Base-by-base conservation (phyloP, 108 stramenopile species). In the Stephanodiscus triporus region DNA sequence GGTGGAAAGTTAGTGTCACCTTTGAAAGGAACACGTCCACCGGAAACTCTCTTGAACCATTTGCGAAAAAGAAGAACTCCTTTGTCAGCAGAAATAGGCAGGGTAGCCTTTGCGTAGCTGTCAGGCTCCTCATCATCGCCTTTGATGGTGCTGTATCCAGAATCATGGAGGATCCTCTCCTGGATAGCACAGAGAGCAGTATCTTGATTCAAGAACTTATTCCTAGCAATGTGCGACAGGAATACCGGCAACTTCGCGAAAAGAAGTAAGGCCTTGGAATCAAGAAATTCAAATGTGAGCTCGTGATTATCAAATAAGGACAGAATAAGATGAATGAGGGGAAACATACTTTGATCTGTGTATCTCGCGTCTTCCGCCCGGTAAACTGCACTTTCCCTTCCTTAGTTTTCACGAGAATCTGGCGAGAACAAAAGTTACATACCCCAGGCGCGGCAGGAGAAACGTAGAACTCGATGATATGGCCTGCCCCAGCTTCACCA, bases 381-480 rank as follows among this genome's bases (percentile, higher is more conserved):
- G 53, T 66, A 9, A 17, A 66, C 4, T 68, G 67, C 69, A 72
- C 73, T 10, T 76, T 47, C 3, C 69, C 69, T 0, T 60, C 72
- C 23, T 54, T 48, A 20, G 51, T 73, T 48, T 76, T 81, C 1
- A 64, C 2, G 19, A 81, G 50, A 2, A 76, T 62, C 63, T 74
- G 73, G 26, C 80, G 74, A 13, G 73, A 67, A 42, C 70, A 27
- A 36, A 75, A 56, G 38, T 81, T 71, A 40, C 70, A 81, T 32
- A 70, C 76, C 16, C 80, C 75, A 24, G 80, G 80, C 2, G 67
- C 62, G 14, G 74, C 49, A 14, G 80, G 80, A 10, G 75, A 53
- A 47, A 59, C 20, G 34, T 76, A 76, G 4, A 76, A n/a, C 43
- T 76, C 75, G 6, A 81, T 40, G 19, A 43, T 47, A 29, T 73